Evolutionary conservation across 1,284 basidiomycete genomes (phyloP), one percentile per base, ranked within the genome.

Genomic region (Coriolopsis trogii): DNA sequence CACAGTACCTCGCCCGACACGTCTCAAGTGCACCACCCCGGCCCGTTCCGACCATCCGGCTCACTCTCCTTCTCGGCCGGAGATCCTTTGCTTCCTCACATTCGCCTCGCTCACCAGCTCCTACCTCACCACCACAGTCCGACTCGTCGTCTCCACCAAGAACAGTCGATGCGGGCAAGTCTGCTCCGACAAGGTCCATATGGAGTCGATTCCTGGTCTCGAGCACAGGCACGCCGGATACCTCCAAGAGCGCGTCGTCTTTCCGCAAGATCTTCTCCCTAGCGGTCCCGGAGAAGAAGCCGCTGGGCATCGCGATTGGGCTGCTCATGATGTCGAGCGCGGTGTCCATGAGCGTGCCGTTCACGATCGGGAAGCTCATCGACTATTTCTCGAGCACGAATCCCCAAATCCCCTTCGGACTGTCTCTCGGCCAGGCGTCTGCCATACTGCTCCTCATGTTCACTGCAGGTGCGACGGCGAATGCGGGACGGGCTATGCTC

Each of bases 311-410:
- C 25, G 93, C 93, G 7, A 75, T 94, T 46, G 89, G 75, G 1
- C 69, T 87, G 38, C 72, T 89, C 13, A 64, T 89, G 24, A 73
- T 87, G 15, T 91, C 89, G 0, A 88, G 86, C 3, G 71, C 81
- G 3, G 93, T 99, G 12, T 91, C 93, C 8, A 91, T 98, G 84
- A 89, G 89, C 55, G 82, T 97, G 9, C 95, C 95, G 0, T 83
- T 96, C 62, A 92, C 93, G 0, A 87, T 96, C 61, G 95, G 94
- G 21, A 91, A 86, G 67, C 77, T 97, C 42, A 96, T 97, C 56
- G 94, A 96, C 71, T 94, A 91, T 70, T 97, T 95, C 71, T 87
- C 92, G 0, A 73, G 84, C 12, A 55, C 77, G 3, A 78, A 80
- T 63, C 84, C 87, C 28, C 77, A 85, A 73, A 87, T 92, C 54